Evolutionary conservation across 768 basidiomycete species (phyloP).

Genomic region (Lactifluus echinatus): DNA sequence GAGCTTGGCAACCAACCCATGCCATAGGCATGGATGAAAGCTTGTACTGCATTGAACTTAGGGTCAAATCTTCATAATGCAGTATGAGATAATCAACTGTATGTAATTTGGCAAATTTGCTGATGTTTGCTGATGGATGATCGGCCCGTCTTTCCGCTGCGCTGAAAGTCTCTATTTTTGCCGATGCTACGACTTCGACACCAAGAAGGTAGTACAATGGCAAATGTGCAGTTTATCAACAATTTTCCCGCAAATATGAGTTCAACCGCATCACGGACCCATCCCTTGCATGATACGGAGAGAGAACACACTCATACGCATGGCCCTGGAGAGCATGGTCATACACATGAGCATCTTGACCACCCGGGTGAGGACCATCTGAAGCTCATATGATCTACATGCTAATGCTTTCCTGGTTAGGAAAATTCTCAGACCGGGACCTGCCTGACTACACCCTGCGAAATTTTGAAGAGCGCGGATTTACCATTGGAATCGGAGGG

Average conservation of each 20-base stretch:
- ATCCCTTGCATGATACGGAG: conserved; percentile 47
- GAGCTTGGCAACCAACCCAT: too few relatives aligned
- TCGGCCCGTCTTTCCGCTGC: too few relatives aligned
- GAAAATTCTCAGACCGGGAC: conserved; percentile 88
- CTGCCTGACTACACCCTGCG: conserved; percentile 78
- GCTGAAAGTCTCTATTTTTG: too few relatives aligned
- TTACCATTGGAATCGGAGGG: conserved; percentile 98
- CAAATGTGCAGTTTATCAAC: conserved; percentile 71
- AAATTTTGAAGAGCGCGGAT: conserved; percentile 88
- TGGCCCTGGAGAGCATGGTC: conserved; percentile 70
- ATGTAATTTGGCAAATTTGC: too few relatives aligned
- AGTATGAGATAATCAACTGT: too few relatives aligned
- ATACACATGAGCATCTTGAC: conserved; percentile 90
- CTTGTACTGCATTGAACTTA: too few relatives aligned
- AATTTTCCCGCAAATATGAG: conserved; percentile 37
- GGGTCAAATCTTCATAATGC: too few relatives aligned
- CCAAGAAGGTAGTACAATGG: too few relatives aligned
- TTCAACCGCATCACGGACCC: conserved; percentile 26
- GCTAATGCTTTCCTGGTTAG: conserved; percentile 31
- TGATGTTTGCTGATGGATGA: too few relatives aligned
- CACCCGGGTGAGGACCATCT: conserved; percentile 54
- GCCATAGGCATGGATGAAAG: too few relatives aligned
- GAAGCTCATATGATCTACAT: neutral
- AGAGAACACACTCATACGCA: conserved; percentile 43
- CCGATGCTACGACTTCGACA: too few relatives aligned